phyloP scores from a whole-genome alignment of 2,329 filamentous ascomycete species.

The Sclerotinia nivalis region DNA sequence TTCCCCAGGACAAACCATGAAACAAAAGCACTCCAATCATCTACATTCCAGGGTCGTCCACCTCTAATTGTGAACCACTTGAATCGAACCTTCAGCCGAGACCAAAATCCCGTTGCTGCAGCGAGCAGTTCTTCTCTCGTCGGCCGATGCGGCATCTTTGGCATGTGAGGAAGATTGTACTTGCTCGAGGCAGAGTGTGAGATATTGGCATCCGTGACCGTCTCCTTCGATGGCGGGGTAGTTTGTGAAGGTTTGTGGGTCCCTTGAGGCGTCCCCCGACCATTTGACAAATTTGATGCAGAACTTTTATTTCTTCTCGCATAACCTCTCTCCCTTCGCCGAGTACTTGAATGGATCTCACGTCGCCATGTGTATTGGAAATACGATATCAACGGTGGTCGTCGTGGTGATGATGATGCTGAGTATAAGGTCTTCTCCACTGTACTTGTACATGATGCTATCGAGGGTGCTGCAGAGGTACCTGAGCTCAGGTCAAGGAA shows the following conservation, averaged over 20 bases:
- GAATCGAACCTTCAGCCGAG: constrained; percentile 84
- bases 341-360: constrained; percentile 37
- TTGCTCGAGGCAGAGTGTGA: constrained; percentile 44
- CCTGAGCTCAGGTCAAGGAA: constrained; percentile 49
- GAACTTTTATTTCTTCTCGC: constrained; percentile 41
- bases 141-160: constrained; percentile 80
- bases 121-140: constrained; percentile 91
- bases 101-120: constrained; percentile 90
- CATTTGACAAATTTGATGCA: constrained; percentile 34
- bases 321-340: constrained; percentile 33
- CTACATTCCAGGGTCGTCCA: constrained; percentile 88
- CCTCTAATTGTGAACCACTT: constrained; percentile 98
- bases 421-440: constrained; percentile 35
- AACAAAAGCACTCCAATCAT: constrained; percentile 93
- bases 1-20: constrained; percentile 96
- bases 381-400: constrained; percentile 26
- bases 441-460: constrained; percentile 30
- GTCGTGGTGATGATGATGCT: constrained; percentile 25
- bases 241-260: constrained; percentile 28
- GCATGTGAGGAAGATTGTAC: constrained; percentile 58
- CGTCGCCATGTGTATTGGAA: constrained; percentile 36
- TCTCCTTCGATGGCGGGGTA: constrained; percentile 28
- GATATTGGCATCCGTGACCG: neutral
- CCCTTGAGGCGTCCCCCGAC: constrained; percentile 31
- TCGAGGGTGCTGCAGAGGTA: constrained; percentile 42